These are phyloP conservation scores for Macadamia tetraphylla DNA, from an alignment of 164 flowering plant species.

Conservation along the genomic window DNA sequence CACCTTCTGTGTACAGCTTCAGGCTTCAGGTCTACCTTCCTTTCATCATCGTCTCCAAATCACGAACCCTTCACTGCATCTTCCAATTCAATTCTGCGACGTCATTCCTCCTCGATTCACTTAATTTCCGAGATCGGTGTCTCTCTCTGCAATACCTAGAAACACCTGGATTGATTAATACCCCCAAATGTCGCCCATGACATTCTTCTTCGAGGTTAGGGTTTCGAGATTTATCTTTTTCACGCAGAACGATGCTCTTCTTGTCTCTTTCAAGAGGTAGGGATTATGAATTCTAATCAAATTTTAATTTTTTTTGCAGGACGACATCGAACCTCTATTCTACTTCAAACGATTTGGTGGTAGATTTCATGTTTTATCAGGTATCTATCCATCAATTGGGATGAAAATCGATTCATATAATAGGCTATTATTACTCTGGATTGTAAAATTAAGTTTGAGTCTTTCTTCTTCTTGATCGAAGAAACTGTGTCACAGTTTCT, in stretches of 20 bases:
- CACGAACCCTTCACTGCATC: neutral
- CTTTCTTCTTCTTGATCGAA: neutral
- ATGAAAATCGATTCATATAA: too few relatives aligned
- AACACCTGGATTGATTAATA: neutral
- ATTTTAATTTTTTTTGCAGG: slow-evolving; percentile 20
- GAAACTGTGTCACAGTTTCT: slow-evolving; percentile 24
- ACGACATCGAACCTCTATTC: slow-evolving; percentile 30
- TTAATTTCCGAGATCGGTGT: slow-evolving; percentile 3
- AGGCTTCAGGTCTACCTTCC: neutral
- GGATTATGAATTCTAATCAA: neutral
- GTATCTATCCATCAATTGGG: slow-evolving; percentile 4
- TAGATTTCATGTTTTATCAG: slow-evolving; percentile 24
- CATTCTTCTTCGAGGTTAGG: slow-evolving; percentile 7
- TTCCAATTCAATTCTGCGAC: neutral
- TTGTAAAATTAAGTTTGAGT: slow-evolving; percentile 1
- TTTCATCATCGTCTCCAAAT: neutral
- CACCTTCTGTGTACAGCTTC: too few relatives aligned
- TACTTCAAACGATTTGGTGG: slow-evolving; percentile 17
- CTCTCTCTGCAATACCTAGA: neutral
- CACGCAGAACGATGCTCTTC: neutral
- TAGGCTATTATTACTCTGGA: neutral
- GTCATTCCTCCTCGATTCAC: neutral
- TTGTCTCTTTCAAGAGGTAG: neutral
- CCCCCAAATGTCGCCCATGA: slow-evolving; percentile 1
- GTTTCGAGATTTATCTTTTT: neutral